Evolutionary conservation across 129 eudicot genomes (phyloP).

Genomic region (Calendula officinalis): DNA sequence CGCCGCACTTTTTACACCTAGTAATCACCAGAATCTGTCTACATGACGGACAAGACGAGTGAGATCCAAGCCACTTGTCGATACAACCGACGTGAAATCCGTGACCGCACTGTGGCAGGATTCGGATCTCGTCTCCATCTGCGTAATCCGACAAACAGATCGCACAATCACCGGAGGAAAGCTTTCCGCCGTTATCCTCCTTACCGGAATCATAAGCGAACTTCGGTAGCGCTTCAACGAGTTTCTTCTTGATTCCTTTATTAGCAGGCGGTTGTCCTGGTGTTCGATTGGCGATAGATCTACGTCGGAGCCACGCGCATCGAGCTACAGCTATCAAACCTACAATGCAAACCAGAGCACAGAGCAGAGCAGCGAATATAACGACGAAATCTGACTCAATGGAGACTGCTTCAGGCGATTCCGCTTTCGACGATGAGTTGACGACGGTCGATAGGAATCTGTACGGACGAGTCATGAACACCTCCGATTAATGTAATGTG

Average conservation of each 20-base stretch:
- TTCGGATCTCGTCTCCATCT: slow-evolving; percentile 64
- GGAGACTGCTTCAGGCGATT: slow-evolving; percentile 38
- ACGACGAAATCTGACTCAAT: slow-evolving; percentile 60
- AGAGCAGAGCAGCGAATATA: slow-evolving; percentile 56
- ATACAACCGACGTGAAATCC: slow-evolving; percentile 66
- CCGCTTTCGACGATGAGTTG: slow-evolving; percentile 26
- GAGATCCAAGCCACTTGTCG: slow-evolving; percentile 74
- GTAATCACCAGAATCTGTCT: slow-evolving; percentile 4
- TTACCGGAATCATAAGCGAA: slow-evolving; percentile 14
- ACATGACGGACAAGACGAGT: slow-evolving; percentile 25
- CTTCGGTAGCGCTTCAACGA: slow-evolving; percentile 23
- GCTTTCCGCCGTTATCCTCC: slow-evolving; percentile 13
- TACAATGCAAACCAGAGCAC: slow-evolving; percentile 55
- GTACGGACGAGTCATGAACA: slow-evolving; percentile 36
- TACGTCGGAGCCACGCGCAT: slow-evolving; percentile 56
- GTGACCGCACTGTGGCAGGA: slow-evolving; percentile 25
- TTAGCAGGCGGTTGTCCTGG: slow-evolving; percentile 30
- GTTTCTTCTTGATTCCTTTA: slow-evolving; percentile 52
- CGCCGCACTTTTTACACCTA: slow-evolving; percentile 64
- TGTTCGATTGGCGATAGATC: slow-evolving; percentile 10
- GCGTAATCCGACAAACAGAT: slow-evolving; percentile 72
- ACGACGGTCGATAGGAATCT: slow-evolving; percentile 31
- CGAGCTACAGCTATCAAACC: slow-evolving; percentile 61
- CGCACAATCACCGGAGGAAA: slow-evolving; percentile 49
- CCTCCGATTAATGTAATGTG: not conserved